These are phyloP conservation scores for Hibiscus mutabilis DNA, from an alignment of 345 rosid genomes.

Conservation along the genomic window DNA sequence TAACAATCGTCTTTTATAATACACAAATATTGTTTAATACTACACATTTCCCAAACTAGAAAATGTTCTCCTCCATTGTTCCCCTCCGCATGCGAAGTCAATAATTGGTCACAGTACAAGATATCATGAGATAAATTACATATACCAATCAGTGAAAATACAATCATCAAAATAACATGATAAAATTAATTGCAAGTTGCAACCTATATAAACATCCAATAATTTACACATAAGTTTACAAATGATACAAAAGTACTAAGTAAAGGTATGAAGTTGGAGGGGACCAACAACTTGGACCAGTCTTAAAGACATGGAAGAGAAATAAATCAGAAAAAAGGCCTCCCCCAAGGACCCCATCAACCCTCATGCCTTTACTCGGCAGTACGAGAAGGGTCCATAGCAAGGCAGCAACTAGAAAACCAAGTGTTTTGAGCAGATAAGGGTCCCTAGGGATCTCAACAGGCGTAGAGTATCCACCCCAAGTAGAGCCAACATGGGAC, in stretches of 20 bases:
- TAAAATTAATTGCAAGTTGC: neutral
- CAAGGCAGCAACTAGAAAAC: slow-evolving; percentile 55
- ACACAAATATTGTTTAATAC: no score
- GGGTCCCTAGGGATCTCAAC: slow-evolving; percentile 42
- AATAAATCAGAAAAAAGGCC: slow-evolving; percentile 67
- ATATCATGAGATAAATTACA: no score
- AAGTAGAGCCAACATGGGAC: slow-evolving; percentile 54
- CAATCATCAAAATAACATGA: neutral
- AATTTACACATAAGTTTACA: neutral
- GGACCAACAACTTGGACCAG: slow-evolving; percentile 34
- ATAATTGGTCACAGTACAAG: no score
- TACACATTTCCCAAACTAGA: no score
- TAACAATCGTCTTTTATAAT: no score
- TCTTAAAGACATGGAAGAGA: slow-evolving; percentile 48
- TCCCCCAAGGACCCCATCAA: slow-evolving; percentile 56
- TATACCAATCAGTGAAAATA: no score
- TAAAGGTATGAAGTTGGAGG: slow-evolving; percentile 3
- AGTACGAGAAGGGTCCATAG: slow-evolving; percentile 74
- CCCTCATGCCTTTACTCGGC: slow-evolving; percentile 62
- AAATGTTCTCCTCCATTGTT: no score
- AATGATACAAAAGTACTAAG: neutral
- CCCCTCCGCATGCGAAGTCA: no score
- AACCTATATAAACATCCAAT: neutral
- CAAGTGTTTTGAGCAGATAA: slow-evolving; percentile 61
- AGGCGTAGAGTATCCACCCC: slow-evolving; percentile 47